Base-by-base conservation (phyloP, 2,329 filamentous ascomycete genomes). In the Diaporthe eres region DNA sequence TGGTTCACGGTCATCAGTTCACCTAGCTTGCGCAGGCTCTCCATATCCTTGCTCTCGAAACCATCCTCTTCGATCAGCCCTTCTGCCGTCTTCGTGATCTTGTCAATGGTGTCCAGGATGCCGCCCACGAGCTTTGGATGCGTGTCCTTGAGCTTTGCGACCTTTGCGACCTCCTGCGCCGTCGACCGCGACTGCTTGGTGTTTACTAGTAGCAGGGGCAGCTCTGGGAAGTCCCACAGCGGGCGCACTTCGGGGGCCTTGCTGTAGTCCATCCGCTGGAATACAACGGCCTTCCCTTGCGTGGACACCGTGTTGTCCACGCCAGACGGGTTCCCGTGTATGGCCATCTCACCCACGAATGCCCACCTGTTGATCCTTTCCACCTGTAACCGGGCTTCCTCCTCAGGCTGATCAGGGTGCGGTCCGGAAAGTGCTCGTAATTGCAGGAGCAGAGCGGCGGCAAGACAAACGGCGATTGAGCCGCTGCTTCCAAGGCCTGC, bases 311-410 rank as follows among this genome's bases (percentile, higher is more conserved):
- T 99, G 84, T 99, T 99, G 85, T 99, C 97, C 58, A 99, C 95
- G 0, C 97, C 97, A 0, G 95, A 98, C 0, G 97, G 97, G 81
- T 98, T 98, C 51, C 96, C 97, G 82, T 99, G 97, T 78, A 98
- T 98, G 85, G 95, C 97, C 92, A 98, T 94, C 84, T 99, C 97
- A 34, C 94, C 94, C 0, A 99, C 97, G 84, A 98, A 98, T 0
- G 97, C 96, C 97, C 97, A 99, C 77, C 94, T 91, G 84, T 99
- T 99, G 85, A 99, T 98, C 78, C 96, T 92, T 86, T 98, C 96
- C 42, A 98, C 90, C 83, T 99, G 96, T 58, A 95, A 85, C 76
- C 94, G 92, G n/a, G 95, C 95, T 85, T 99, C 97, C 73, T 95
- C 92, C 0, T 92, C 86, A 5, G 95, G 95, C 84, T 98, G 96